Conservation (phyloP, 2,329 filamentous ascomycete species). For the Alternaria sp. region DNA sequence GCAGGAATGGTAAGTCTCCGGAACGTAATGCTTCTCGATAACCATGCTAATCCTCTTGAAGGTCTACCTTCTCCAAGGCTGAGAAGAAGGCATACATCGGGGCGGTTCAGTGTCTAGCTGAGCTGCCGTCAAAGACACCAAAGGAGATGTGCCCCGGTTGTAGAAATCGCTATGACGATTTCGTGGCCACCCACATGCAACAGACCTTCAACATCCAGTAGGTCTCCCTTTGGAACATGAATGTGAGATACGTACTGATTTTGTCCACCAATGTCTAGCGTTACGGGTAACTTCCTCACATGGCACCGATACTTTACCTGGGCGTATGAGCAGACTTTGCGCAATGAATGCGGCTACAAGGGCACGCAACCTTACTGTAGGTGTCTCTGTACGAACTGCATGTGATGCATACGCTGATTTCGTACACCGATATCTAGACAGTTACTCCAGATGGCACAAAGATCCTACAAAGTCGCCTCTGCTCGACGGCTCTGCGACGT, state of each 20-base stretch:
- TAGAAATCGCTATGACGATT: constrained; percentile 37
- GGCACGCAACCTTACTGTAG: constrained; percentile 24
- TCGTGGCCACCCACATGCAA: constrained; percentile 37
- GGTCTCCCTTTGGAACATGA: not conserved
- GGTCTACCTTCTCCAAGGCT: constrained; percentile 20
- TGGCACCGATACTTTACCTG: constrained; percentile 36
- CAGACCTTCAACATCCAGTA: constrained; percentile 30
- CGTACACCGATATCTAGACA: constrained; percentile 6
- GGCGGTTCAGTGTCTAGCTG: constrained; percentile 37
- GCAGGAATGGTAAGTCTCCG: constrained; percentile 50
- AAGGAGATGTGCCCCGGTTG: constrained; percentile 33
- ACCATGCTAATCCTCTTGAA: not conserved
- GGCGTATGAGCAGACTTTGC: constrained; percentile 32
- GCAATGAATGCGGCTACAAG: constrained; percentile 35
- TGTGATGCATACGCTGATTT: not conserved
- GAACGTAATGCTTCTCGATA: not conserved
- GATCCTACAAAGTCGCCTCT: constrained; percentile 53
- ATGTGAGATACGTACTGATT: not conserved
- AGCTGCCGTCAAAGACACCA: constrained; percentile 24
- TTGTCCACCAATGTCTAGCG: not conserved
- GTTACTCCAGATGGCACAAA: constrained; percentile 30
- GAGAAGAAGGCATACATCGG: constrained; percentile 38
- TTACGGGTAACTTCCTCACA: constrained; percentile 31
- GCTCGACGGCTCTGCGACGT: constrained; percentile 61
- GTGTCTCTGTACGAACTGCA: not conserved